These are phyloP conservation scores for Thelonectria blattea DNA, from an alignment of 2,329 filamentous ascomycete species.

Conservation along the genomic window DNA sequence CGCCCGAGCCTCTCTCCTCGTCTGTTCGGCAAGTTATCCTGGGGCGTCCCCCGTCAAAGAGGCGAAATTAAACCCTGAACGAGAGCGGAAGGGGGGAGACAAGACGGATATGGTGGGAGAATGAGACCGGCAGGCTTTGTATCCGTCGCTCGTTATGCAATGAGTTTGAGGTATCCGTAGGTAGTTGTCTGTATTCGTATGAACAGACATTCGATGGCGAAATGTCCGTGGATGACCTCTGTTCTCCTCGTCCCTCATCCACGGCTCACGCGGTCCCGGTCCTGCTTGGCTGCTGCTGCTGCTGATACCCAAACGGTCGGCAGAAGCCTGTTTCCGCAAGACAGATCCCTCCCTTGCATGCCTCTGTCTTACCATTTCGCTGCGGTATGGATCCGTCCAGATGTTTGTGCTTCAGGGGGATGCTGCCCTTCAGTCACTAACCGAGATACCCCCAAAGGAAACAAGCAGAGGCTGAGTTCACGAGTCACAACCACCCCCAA, in stretches of 20 bases:
- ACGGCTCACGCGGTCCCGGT: no score
- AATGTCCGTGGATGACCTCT: no score
- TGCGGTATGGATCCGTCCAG: not conserved
- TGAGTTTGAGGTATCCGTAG: no score
- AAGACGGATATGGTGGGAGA: slow-evolving; percentile 6
- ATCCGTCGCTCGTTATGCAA: no score
- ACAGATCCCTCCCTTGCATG: not conserved
- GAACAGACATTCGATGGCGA: no score
- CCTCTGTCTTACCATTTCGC: not conserved
- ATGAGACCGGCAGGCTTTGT: no score
- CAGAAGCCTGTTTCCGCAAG: no score
- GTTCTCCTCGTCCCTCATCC: no score
- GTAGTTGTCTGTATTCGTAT: no score
- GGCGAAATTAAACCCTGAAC: slow-evolving; percentile 31
- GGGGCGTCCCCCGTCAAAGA: slow-evolving; percentile 18
- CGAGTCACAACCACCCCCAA: not conserved
- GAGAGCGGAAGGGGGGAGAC: slow-evolving; percentile 6
- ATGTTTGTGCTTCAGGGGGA: not conserved
- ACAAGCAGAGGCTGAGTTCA: slow-evolving; percentile 1
- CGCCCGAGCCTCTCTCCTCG: not conserved
- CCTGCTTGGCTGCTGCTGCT: not conserved
- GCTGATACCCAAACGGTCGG: not conserved
- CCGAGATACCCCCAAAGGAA: slow-evolving; percentile 14
- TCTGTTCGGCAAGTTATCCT: slow-evolving; percentile 9
- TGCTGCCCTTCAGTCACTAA: not conserved